Evolutionary conservation across 192 early-diverging fungal species (phyloP), one percentile per base, ranked within the genome.

Genomic region (Endogone sp.): DNA sequence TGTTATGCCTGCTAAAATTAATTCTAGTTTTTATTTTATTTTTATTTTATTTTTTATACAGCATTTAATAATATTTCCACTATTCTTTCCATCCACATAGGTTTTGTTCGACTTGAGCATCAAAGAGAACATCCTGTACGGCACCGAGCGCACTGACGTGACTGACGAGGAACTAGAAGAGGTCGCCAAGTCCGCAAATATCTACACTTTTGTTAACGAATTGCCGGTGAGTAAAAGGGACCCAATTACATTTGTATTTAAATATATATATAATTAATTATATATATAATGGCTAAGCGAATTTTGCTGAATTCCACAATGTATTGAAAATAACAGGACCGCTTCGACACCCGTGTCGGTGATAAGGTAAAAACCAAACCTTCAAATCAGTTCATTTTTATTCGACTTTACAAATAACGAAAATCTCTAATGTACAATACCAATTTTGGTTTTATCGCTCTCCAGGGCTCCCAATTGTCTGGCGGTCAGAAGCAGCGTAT

Each of bases 401-500:
- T n/a, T n/a, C n/a, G n/a, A 85, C n/a, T n/a, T n/a, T n/a, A n/a
- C n/a, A n/a, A n/a, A n/a, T n/a, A n/a, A n/a, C n/a, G n/a, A n/a
- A n/a, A n/a, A n/a, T n/a, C n/a, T n/a, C n/a, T n/a, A n/a, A n/a
- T n/a, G n/a, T n/a, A n/a, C n/a, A n/a, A n/a, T n/a, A n/a, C n/a
- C n/a, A n/a, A n/a, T n/a, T n/a, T n/a, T n/a, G n/a, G n/a, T 49
- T 6, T 49, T 49, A 16, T 11, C 16, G 16, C 37, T 49, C 6
- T 49, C 37, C 37, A 49, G 71, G 90, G 90, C 6, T 77, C 71
- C 62, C 85, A 83, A 64, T 70, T 88, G 3, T 81, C 78, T 63
- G 89, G 89, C 62, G 90, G 90, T 23, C 90, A 91, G 73, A 93
- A 93, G 66, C 90, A 92, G 61, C 86, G 95, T 26, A 85, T 98